Percentiles rank a stretch among this genome's conserved stretches.
These are phyloP conservation scores for Cladophialophora psammophila DNA, from an alignment of 2,329 filamentous ascomycete genomes.

Conservation along the genomic window DNA sequence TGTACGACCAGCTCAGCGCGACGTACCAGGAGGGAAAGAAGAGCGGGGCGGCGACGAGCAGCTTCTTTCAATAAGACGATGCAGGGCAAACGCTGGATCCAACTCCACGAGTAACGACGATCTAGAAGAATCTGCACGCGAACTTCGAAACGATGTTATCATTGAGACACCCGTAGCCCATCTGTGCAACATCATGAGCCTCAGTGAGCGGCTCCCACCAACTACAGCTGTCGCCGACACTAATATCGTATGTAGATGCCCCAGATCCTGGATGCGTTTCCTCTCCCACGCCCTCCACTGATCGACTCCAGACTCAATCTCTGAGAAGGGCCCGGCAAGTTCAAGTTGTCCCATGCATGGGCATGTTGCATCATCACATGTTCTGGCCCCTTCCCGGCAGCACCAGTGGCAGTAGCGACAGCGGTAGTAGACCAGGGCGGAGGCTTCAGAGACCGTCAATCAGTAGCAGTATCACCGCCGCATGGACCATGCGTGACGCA, in stretches of 20 bases:
- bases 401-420: background rate
- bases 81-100: too few relatives aligned
- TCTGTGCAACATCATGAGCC: background rate
- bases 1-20: constrained; percentile 58
- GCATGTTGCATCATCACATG: background rate
- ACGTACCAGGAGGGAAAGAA: constrained; percentile 60
- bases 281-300: background rate
- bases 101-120: too few relatives aligned
- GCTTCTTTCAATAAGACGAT: constrained; percentile 35
- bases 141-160: too few relatives aligned
- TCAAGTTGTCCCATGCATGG: background rate
- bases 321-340: background rate
- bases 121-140: too few relatives aligned
- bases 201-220: too few relatives aligned
- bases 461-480: background rate
- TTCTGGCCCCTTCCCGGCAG: background rate
- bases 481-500: constrained; percentile 45
- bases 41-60: constrained; percentile 29
- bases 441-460: constrained; percentile 14
- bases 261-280: constrained; percentile 10
- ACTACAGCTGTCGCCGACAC: background rate
- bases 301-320: constrained; percentile 14
- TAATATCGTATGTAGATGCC: constrained; percentile 25
- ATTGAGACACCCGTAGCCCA: background rate
- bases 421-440: background rate